A percentile compares a stretch with the other conserved stretches of the same genome.
Conservation (phyloP, 257 asterid genomes). For the Forsythia viridissima region DNA sequence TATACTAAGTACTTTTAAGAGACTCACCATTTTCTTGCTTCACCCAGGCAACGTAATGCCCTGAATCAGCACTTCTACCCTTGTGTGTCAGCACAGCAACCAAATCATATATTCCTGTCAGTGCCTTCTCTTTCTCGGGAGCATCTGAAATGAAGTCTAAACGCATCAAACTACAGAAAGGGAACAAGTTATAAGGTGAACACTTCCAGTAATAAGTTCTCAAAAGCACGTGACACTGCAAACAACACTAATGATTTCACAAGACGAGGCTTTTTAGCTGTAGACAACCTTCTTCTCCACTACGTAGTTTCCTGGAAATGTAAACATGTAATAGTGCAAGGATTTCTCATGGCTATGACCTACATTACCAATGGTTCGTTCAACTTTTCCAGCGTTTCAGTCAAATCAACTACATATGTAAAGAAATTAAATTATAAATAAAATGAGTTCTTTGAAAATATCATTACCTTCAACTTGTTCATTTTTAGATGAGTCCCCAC, state of each 20-base stretch:
- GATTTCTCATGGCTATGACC: constrained; percentile 2
- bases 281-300: background rate
- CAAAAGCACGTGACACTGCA: constrained; percentile 13
- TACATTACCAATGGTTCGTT: background rate
- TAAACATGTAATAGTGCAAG: constrained; percentile 6
- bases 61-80: constrained; percentile 99
- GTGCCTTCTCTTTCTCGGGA: constrained; percentile 61
- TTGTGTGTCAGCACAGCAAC: constrained; percentile 97
- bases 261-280: background rate
- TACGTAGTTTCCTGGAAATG: constrained; percentile 10
- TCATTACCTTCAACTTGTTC: constrained; percentile 61
- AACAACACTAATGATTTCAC: constrained; percentile 8
- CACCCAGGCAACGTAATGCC: constrained; percentile 98
- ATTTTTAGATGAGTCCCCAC: constrained; percentile 57
- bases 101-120: constrained; percentile 92
- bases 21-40: constrained; percentile 92
- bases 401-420: background rate
- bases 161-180: constrained; percentile 14
- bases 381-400: background rate
- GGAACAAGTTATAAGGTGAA: background rate
- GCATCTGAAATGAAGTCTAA: constrained; percentile 37
- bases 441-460: constrained; percentile 12
- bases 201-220: background rate
- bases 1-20: constrained; percentile 3
- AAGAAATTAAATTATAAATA: background rate